Conservation (phyloP, 108 stramenopile genomes). For the Nitzschia inconspicua region DNA sequence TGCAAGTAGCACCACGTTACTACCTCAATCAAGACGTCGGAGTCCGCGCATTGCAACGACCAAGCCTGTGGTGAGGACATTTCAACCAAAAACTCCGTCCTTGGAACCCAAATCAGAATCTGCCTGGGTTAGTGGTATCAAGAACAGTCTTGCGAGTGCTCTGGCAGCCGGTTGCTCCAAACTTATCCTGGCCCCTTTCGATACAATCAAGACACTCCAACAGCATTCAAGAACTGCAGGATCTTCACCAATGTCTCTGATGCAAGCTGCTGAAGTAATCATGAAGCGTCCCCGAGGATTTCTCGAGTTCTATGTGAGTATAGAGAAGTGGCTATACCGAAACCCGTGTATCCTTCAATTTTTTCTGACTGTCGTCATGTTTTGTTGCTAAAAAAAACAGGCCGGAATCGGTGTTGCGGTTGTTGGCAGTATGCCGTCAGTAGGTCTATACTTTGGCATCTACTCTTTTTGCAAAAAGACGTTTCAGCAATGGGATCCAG, state of each 20-base stretch:
- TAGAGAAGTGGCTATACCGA: too few relatives aligned
- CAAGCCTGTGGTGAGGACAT: too few relatives aligned
- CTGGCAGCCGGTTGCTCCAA: constrained; percentile 87
- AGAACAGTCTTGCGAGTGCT: constrained; percentile 84
- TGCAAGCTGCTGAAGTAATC: constrained; percentile 59
- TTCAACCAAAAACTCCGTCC: too few relatives aligned
- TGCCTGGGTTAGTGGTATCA: constrained; percentile 71
- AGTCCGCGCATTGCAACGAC: too few relatives aligned
- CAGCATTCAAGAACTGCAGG: constrained; percentile 43
- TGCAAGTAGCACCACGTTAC: too few relatives aligned
- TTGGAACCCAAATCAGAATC: too few relatives aligned
- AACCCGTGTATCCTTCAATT: not conserved
- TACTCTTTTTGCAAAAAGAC: constrained; percentile 79
- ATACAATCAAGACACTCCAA: constrained; percentile 94
- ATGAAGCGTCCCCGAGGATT: constrained; percentile 68
- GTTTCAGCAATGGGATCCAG: constrained; percentile 38
- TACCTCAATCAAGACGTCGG: too few relatives aligned
- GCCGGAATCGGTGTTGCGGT: constrained; percentile 80
- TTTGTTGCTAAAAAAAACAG: constrained; percentile 7
- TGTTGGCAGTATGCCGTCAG: constrained; percentile 81
- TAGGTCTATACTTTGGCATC: constrained; percentile 87
- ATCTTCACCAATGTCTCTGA: constrained; percentile 34
- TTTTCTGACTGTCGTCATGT: not conserved
- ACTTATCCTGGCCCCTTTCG: constrained; percentile 85
- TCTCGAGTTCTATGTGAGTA: constrained; percentile 73